phyloP scores from a whole-genome alignment of 1,139 yeast species.

The Protomyces pachydermus region DNA sequence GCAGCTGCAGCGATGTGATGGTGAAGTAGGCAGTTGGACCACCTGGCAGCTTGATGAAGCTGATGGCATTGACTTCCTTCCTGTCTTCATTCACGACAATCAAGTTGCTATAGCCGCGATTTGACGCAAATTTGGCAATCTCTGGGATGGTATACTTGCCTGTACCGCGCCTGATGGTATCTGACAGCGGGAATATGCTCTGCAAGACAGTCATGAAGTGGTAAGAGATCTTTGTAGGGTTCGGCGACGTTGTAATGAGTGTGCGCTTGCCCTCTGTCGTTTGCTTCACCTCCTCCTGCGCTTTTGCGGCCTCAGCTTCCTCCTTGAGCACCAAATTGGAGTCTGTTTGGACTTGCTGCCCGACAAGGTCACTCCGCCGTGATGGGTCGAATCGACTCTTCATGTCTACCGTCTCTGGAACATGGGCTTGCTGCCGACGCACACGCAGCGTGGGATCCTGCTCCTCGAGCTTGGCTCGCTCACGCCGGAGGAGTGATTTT shows the following conservation, averaged over 20 bases:
- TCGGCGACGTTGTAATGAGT: conserved; percentile 77
- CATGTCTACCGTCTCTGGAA: conserved; percentile 82
- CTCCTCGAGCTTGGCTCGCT: conserved; percentile 16
- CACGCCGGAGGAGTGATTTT: conserved; percentile 14
- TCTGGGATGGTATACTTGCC: conserved; percentile 72
- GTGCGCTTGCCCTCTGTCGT: conserved; percentile 59
- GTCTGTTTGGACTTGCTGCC: conserved; percentile 11
- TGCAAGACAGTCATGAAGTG: conserved; percentile 82
- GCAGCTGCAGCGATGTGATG: conserved; percentile 68
- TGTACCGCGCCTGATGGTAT: conserved; percentile 79
- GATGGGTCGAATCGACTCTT: conserved; percentile 69
- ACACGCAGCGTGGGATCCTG: conserved; percentile 24
- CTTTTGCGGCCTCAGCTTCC: conserved; percentile 38
- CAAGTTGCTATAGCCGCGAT: conserved; percentile 80
- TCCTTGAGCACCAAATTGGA: conserved; percentile 8
- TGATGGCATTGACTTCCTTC: conserved; percentile 82
- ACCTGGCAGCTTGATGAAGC: conserved; percentile 85
- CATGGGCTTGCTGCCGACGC: conserved; percentile 67
- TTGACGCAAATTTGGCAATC: conserved; percentile 74
- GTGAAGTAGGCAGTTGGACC: conserved; percentile 95
- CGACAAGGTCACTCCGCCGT: conserved; percentile 11
- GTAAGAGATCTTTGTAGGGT: conserved; percentile 81
- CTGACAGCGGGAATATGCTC: conserved; percentile 78
- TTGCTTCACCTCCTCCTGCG: conserved; percentile 50
- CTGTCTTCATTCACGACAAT: conserved; percentile 89